Base-by-base conservation (phyloP, 108 stramenopile genomes). In the Skeletonema tropicum region DNA sequence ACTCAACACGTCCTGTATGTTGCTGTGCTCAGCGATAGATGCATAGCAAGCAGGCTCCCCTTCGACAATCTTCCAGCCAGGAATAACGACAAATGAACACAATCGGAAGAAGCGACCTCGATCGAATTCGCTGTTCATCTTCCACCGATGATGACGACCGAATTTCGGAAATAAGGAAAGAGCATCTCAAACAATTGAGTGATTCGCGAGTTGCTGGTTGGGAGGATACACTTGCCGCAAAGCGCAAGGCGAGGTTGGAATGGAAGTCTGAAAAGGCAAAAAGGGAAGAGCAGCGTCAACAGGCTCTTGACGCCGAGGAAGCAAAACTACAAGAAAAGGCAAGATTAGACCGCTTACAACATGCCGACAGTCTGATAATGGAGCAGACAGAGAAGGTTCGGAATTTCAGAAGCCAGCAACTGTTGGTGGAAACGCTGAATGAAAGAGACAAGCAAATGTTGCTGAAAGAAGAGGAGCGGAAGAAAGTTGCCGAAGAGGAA, bases 321-420 rank as follows among this genome's bases (percentile, higher is more conserved):
- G 90, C 88, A 19, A 55, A 69, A 42, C 57, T 88, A 19, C 75
- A 83, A 64, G 62, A 83, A 55, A 60, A 79, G 21, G 29, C 62
- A 57, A 61, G 87, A 55, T 68, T 69, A n/a, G 87, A 90, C 11
- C 72, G 84, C 0, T 83, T 92, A 5, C 49, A 73, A 45, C 62
- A 68, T 52, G 89, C 92, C 23, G 90, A 89, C 25, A 80, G 42
- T 6, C 60, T 84, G 12, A 72, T 89, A n/a, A 82, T 82, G 63
- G 92, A 92, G 69, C 85, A 91, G 74, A 91, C 88, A 4, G 92
- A 88, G 31, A 90, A 83, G 52, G 72, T 92, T 64, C 87, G 90
- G 70, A 72, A 84, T 0, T 83, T 92, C 26, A 65, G 92, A 23
- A 65, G 76, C 41, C 85, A 88, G 41, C 80, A 85, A 68, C 73